phyloP scores from a whole-genome alignment of 140 eudicot genomes.

The Bidens hawaiensis region DNA sequence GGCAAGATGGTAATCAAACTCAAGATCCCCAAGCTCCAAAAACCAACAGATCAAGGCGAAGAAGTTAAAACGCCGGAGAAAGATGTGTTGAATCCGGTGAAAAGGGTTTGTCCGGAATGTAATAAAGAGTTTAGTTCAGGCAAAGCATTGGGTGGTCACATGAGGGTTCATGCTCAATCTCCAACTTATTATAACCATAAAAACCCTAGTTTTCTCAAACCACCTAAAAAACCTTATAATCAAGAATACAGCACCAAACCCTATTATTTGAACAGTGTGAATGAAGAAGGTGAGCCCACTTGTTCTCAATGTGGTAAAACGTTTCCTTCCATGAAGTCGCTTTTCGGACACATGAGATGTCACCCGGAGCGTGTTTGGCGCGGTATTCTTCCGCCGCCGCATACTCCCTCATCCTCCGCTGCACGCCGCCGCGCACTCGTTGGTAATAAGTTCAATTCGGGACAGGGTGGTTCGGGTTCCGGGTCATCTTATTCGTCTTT shows the following conservation, averaged over 20 bases:
- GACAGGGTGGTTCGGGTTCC: not conserved
- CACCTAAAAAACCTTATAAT: not conserved
- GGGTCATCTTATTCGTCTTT: not conserved
- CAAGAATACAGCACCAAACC: not conserved
- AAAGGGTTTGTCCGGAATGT: conserved; percentile 47
- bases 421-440: not conserved
- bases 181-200: too few species aligned
- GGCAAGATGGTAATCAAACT: conserved; percentile 36
- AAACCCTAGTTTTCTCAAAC: conserved; percentile 19
- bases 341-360: conserved; percentile 80
- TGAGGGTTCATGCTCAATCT: conserved; percentile 53
- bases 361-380: conserved; percentile 81
- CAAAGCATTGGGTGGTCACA: conserved; percentile 84
- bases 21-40: conserved; percentile 24
- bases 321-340: conserved; percentile 55
- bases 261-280: conserved; percentile 14
- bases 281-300: conserved; percentile 20
- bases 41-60: not conserved
- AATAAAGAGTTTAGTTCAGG: conserved; percentile 52
- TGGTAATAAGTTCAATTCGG: too few species aligned
- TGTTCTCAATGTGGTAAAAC: conserved; percentile 44
- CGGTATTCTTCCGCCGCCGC: conserved; percentile 53
- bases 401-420: not conserved
- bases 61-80: not conserved
- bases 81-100: conserved; percentile 1